Evolutionary conservation across 305 asterid genomes (phyloP).

Genomic region (Striga hermonthica): DNA sequence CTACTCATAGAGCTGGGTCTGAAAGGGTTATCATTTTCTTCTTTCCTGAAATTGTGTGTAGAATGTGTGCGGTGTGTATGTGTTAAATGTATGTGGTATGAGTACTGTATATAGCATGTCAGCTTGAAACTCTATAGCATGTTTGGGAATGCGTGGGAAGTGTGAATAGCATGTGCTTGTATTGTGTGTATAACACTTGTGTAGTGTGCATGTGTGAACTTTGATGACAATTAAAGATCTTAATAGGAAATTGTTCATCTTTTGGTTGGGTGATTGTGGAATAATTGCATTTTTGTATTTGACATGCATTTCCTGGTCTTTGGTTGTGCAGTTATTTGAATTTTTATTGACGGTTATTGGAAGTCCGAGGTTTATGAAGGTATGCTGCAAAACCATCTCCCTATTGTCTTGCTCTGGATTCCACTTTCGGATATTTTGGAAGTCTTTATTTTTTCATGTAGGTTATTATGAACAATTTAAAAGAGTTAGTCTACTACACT

Average conservation of each 20-base stretch:
- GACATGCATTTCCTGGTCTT: constrained; percentile 33
- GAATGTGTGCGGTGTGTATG: background rate
- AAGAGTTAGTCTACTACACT: constrained; percentile 80
- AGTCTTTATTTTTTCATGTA: constrained; percentile 32
- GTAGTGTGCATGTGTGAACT: constrained; percentile 2
- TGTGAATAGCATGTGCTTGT: background rate
- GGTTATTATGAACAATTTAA: constrained; percentile 66
- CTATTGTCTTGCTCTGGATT: constrained; percentile 24
- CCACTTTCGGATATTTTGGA: constrained; percentile 24
- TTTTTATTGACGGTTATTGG: constrained; percentile 78
- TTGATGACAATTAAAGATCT: background rate
- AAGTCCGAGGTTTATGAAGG: constrained; percentile 72
- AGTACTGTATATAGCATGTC: background rate
- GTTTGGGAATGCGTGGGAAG: constrained; percentile 1
- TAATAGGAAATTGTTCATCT: constrained; percentile 1
- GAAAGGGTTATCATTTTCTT: too few species aligned
- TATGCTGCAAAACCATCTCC: constrained; percentile 35
- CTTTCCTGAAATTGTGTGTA: background rate
- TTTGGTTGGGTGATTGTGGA: constrained; percentile 16
- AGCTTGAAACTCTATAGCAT: background rate
- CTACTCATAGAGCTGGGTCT: background rate
- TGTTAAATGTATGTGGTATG: background rate
- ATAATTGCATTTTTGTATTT: constrained; percentile 26
- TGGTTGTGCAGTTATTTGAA: constrained; percentile 74
- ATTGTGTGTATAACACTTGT: background rate